A percentile compares a stretch with the other conserved stretches of the same genome.
phyloP scores from a whole-genome alignment of 148 eudicot species.

The Amaranthus cruentus region DNA sequence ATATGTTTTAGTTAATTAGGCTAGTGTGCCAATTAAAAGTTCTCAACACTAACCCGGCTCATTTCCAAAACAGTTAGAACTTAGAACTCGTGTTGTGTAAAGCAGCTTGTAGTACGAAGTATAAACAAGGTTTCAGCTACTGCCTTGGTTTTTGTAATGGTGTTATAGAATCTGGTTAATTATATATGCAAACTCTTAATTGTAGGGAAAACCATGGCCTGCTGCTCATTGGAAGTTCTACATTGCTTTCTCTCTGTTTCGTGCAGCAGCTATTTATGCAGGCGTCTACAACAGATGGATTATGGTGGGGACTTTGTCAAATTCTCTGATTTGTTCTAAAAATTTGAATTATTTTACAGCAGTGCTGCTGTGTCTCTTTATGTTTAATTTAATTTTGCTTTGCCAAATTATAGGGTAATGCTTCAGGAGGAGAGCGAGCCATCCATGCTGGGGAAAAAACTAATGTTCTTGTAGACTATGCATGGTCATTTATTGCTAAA shows the following conservation, averaged over 20 bases:
- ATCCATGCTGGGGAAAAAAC: conserved; percentile 56
- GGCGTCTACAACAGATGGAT: conserved; percentile 87
- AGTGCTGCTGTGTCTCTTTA: background rate
- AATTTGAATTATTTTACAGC: background rate
- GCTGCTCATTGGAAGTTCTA: conserved; percentile 90
- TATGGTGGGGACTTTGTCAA: conserved; percentile 43
- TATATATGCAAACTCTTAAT: conserved; percentile 14
- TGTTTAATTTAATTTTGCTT: background rate
- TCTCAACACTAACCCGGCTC: no score
- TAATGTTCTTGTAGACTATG: conserved; percentile 53
- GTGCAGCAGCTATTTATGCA: conserved; percentile 85
- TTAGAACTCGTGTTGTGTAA: no score
- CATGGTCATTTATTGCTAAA: conserved; percentile 61
- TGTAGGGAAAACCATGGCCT: conserved; percentile 94
- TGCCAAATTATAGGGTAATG: conserved; percentile 67
- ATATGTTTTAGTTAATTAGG: no score
- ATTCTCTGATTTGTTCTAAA: background rate
- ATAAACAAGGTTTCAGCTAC: background rate
- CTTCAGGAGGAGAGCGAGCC: conserved; percentile 87
- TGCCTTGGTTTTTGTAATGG: background rate
- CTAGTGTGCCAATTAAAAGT: no score
- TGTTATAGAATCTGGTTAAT: conserved; percentile 7
- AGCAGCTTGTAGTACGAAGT: background rate
- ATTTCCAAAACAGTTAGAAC: no score
- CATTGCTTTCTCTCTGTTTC: conserved; percentile 85